A percentile compares a stretch with the other conserved stretches of the same genome.
Evolutionary conservation across 805 yeast genomes (phyloP).

Genomic region (Lachancea cidri): DNA sequence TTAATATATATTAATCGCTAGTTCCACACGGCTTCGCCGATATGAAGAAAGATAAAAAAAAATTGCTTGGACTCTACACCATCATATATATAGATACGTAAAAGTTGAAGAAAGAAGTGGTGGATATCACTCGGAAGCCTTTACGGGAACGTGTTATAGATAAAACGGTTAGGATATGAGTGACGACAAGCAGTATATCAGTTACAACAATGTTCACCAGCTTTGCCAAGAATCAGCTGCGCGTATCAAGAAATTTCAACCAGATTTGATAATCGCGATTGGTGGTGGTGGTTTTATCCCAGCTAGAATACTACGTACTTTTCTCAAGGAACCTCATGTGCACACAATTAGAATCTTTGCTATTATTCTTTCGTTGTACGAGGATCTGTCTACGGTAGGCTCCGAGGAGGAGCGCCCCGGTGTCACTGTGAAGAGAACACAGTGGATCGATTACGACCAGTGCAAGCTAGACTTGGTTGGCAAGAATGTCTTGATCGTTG

Average conservation of each 20-base stretch:
- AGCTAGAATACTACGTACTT: conserved; percentile 91
- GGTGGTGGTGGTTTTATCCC: conserved; percentile 99
- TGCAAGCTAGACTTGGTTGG: conserved; percentile 56
- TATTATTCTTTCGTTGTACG: conserved; percentile 86
- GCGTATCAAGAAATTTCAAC: conserved; percentile 64
- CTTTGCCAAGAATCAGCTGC: conserved; percentile 60
- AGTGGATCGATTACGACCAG: conserved; percentile 75
- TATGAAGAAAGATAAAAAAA: no score
- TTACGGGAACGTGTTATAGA: neutral
- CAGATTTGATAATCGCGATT: conserved; percentile 89
- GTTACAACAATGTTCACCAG: conserved; percentile 78
- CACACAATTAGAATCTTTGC: conserved; percentile 94
- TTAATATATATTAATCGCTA: no score
- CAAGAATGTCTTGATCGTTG: conserved; percentile 67
- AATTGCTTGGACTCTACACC: neutral
- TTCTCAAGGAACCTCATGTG: conserved; percentile 78
- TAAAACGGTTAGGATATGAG: conserved; percentile 14
- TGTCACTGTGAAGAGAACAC: conserved; percentile 66
- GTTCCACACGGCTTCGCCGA: neutral
- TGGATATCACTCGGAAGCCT: neutral
- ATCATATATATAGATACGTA: neutral
- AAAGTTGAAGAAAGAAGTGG: neutral
- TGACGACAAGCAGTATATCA: conserved; percentile 58
- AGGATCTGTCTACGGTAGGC: conserved; percentile 63
- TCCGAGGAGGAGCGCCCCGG: conserved; percentile 55